Evolutionary conservation across 192 early-diverging fungal species (phyloP).

Genomic region (Linnemannia hyalina): DNA sequence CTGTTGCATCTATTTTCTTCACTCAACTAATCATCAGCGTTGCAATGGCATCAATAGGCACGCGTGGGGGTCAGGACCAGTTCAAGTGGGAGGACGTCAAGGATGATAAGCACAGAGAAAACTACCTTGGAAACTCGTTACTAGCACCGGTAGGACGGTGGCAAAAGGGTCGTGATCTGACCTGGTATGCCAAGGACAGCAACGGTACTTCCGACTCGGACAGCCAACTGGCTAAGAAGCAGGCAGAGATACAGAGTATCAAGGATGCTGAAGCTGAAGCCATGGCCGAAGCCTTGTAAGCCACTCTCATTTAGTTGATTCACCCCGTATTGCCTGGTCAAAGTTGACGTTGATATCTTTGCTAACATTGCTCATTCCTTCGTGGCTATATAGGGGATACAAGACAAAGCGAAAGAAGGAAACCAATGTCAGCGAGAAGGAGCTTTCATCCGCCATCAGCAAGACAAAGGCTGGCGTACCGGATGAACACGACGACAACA

Average conservation of each 20-base stretch:
- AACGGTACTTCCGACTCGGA: conserved; percentile 27
- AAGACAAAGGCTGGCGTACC: conserved; percentile 31
- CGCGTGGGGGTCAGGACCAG: conserved; percentile 61
- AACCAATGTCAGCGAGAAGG: conserved; percentile 62
- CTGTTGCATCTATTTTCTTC: not conserved
- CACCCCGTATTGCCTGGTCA: not conserved
- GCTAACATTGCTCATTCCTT: not conserved
- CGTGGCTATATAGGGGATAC: conserved; percentile 51
- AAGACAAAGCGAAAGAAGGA: conserved; percentile 56
- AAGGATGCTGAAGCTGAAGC: conserved; percentile 74
- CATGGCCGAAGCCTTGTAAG: conserved; percentile 70
- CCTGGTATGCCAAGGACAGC: conserved; percentile 80
- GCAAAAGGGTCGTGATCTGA: conserved; percentile 72
- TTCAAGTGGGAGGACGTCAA: conserved; percentile 75
- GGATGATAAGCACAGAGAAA: conserved; percentile 81
- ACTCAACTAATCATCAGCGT: not conserved
- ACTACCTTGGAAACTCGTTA: conserved; percentile 87
- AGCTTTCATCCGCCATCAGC: conserved; percentile 60
- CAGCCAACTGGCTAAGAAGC: conserved; percentile 24
- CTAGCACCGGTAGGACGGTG: conserved; percentile 85
- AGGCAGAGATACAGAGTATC: conserved; percentile 63
- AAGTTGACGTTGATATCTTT: not conserved
- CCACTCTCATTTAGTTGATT: not conserved
- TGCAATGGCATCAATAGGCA: conserved; percentile 28
- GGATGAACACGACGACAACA: conserved; percentile 42